A percentile compares a stretch with the other conserved stretches of the same genome.
phyloP scores from a whole-genome alignment of 1,139 yeast genomes.

The Blastobotrys raffinosifermentans region DNA sequence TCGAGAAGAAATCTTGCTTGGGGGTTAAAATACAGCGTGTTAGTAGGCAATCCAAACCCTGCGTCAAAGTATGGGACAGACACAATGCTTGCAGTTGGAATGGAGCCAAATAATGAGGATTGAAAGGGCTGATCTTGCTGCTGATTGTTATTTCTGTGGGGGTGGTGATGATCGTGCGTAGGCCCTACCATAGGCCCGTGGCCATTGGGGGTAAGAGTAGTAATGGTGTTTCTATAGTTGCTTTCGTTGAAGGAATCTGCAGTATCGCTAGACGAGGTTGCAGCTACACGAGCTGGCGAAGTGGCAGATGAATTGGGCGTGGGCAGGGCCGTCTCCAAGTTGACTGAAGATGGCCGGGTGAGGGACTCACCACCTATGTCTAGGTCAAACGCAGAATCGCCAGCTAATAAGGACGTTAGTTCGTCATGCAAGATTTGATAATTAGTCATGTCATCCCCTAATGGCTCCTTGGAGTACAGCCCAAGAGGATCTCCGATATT shows the following conservation, averaged over 20 bases:
- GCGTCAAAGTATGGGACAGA: constrained; percentile 46
- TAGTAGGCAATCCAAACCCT: constrained; percentile 40
- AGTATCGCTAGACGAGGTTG: not conserved
- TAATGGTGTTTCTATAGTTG: constrained; percentile 10
- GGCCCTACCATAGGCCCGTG: too few relatives aligned
- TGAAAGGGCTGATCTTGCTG: constrained; percentile 1
- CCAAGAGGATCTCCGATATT: not conserved
- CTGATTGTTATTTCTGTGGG: constrained; percentile 36
- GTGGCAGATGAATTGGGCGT: constrained; percentile 1
- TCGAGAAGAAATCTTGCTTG: constrained; percentile 54
- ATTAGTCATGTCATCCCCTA: constrained; percentile 1
- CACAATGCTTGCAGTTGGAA: constrained; percentile 4
- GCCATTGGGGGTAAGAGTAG: constrained; percentile 7
- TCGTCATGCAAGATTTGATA: constrained; percentile 10
- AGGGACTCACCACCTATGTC: not conserved
- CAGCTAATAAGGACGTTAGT: constrained; percentile 9
- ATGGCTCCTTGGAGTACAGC: constrained; percentile 1
- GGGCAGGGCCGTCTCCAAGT: not conserved
- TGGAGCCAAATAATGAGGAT: constrained; percentile 25
- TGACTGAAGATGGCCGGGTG: not conserved
- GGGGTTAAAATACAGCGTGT: constrained; percentile 46
- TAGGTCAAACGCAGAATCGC: constrained; percentile 1
- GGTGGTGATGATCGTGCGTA: constrained; percentile 31
- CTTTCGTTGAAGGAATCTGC: constrained; percentile 2
- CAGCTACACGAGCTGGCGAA: not conserved